A percentile compares a stretch with the other conserved stretches of the same genome.
Evolutionary conservation across 2,329 filamentous ascomycete genomes (phyloP).

Genomic region (Zelopaecilomyces penicillatus): DNA sequence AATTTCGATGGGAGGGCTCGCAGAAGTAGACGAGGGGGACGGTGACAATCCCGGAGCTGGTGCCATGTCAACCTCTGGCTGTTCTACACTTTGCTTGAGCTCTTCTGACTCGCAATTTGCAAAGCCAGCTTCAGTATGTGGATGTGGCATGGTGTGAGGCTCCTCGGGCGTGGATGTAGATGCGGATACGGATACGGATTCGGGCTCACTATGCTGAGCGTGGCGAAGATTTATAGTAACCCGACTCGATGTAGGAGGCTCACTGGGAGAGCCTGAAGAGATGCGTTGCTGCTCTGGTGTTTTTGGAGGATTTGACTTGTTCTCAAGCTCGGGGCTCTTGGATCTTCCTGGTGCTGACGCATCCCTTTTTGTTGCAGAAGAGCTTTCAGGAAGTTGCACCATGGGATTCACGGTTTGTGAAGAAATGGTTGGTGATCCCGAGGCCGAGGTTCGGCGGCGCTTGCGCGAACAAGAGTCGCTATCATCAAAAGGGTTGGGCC

Average conservation of each 20-base stretch:
- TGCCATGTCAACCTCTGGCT: conserved; percentile 30
- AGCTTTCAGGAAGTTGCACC: conserved; percentile 24
- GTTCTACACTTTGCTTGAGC: conserved; percentile 39
- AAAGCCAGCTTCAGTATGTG: conserved; percentile 14
- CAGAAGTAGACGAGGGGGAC: conserved; percentile 29
- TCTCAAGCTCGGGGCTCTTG: conserved; percentile 18
- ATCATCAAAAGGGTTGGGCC: conserved; percentile 58
- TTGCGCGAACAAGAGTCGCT: conserved; percentile 48
- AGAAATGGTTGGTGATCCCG: conserved; percentile 46
- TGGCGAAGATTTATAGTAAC: conserved; percentile 54
- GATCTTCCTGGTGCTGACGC: too few species aligned
- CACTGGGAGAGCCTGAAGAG: conserved; percentile 22
- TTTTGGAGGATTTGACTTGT: conserved; percentile 19
- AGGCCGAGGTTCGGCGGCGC: conserved; percentile 51
- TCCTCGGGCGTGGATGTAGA: conserved; percentile 33
- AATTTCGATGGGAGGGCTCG: conserved; percentile 37
- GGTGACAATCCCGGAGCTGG: conserved; percentile 19
- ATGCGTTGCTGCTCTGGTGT: conserved; percentile 32
- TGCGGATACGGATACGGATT: conserved; percentile 9
- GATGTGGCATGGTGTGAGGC: too few species aligned
- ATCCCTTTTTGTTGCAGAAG: conserved; percentile 20
- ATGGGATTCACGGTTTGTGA: conserved; percentile 31
- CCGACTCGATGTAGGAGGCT: conserved; percentile 42
- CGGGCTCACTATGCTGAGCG: conserved; percentile 30
- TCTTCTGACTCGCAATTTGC: conserved; percentile 14